Conservation (phyloP, 2,329 filamentous ascomycete genomes). For the Xylaria sp. region DNA sequence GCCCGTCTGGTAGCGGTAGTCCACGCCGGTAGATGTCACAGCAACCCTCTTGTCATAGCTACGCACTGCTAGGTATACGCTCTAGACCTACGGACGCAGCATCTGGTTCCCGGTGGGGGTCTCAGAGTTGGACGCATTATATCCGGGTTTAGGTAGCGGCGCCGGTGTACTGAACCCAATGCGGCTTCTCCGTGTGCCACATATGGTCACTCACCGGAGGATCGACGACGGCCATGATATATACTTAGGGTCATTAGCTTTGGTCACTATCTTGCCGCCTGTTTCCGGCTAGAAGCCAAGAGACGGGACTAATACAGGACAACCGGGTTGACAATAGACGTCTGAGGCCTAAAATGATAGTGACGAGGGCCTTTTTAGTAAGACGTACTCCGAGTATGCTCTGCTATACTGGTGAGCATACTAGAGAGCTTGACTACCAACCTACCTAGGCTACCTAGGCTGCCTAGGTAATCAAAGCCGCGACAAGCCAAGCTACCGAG, state of each 20-base stretch:
- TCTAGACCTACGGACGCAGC: too few species aligned
- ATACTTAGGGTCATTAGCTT: neutral
- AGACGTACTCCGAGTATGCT: too few species aligned
- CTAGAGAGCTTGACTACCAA: too few species aligned
- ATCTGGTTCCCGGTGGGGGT: constrained; percentile 2
- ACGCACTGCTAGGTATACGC: too few species aligned
- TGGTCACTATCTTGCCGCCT: neutral
- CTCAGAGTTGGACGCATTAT: neutral
- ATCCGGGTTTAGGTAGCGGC: neutral
- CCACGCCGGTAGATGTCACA: neutral
- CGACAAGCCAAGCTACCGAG: neutral
- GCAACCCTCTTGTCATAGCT: constrained; percentile 1
- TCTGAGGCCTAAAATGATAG: too few species aligned
- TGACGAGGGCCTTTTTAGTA: neutral
- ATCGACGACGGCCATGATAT: too few species aligned
- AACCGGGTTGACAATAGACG: too few species aligned
- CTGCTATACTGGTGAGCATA: too few species aligned
- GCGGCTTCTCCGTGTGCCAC: constrained; percentile 12
- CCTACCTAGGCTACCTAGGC: too few species aligned
- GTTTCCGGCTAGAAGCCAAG: neutral
- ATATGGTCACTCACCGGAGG: constrained; percentile 8
- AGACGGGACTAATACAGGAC: neutral
- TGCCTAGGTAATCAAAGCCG: neutral
- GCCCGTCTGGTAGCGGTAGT: neutral
- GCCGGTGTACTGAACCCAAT: constrained; percentile 4